Evolutionary conservation across 2,329 filamentous ascomycete species (phyloP).

Genomic region (Teratosphaeria nubilosa): DNA sequence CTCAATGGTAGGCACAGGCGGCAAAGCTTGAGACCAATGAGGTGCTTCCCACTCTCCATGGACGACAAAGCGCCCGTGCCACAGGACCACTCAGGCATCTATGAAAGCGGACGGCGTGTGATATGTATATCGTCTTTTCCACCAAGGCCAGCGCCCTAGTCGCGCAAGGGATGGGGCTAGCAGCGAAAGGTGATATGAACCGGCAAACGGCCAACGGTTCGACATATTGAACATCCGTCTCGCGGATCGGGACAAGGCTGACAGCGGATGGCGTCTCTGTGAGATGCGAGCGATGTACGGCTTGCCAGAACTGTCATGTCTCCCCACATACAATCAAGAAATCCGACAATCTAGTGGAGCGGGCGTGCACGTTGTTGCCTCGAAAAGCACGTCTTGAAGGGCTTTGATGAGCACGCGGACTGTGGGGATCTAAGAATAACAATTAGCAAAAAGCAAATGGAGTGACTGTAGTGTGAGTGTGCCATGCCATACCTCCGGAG

Average conservation of each 20-base stretch:
- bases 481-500: not conserved
- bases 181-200: not conserved
- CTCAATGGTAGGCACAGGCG: not conserved
- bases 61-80: not conserved
- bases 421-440: not conserved
- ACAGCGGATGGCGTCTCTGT: not conserved
- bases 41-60: not conserved
- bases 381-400: not conserved
- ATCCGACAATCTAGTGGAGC: not conserved
- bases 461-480: not conserved
- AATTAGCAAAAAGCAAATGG: not conserved
- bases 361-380: not conserved
- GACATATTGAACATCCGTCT: not conserved
- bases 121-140: not conserved
- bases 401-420: not conserved
- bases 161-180: not conserved
- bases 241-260: not conserved
- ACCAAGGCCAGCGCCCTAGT: not conserved
- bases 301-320: not conserved
- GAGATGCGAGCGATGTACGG: not conserved
- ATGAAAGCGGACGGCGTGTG: not conserved
- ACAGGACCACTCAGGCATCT: not conserved
- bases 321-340: not conserved
- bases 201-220: not conserved
- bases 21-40: not conserved